phyloP scores from a whole-genome alignment of 805 yeast genomes.

The Candida coleopterorum region DNA sequence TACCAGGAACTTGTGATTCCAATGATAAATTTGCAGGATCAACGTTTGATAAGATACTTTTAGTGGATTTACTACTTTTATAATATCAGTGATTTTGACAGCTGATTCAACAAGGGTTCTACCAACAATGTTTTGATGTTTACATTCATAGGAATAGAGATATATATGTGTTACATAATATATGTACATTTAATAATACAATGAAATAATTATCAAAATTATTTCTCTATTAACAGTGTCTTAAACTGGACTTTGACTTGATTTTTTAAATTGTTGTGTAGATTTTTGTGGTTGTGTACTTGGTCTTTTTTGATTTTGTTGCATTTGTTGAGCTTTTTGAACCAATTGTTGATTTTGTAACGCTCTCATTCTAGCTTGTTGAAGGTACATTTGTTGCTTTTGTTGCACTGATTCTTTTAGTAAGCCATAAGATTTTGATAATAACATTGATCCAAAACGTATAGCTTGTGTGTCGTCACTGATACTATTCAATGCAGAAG shows the following conservation, averaged over 20 bases:
- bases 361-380: constrained; percentile 45
- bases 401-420: constrained; percentile 70
- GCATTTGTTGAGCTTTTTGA: constrained; percentile 9
- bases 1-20: too few relatives aligned
- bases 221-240: constrained; percentile 6
- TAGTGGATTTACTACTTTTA: constrained; percentile 39
- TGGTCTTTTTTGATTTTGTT: constrained; percentile 9
- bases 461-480: constrained; percentile 84
- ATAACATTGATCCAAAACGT: constrained; percentile 85
- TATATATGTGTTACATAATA: too few relatives aligned
- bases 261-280: not conserved
- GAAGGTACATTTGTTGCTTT: constrained; percentile 50
- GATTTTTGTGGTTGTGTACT: constrained; percentile 8
- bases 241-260: constrained; percentile 5
- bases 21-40: constrained; percentile 35
- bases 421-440: constrained; percentile 80
- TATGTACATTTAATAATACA: constrained; percentile 3
- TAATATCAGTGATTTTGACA: constrained; percentile 26
- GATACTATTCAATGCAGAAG: constrained; percentile 76
- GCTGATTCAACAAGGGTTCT: constrained; percentile 36
- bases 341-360: constrained; percentile 35
- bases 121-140: too few relatives aligned
- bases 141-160: too few relatives aligned
- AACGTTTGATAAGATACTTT: constrained; percentile 29
- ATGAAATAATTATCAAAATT: constrained; percentile 5